phyloP scores from a whole-genome alignment of 179 eudicot genomes.

The Heliamphora pulchella region DNA sequence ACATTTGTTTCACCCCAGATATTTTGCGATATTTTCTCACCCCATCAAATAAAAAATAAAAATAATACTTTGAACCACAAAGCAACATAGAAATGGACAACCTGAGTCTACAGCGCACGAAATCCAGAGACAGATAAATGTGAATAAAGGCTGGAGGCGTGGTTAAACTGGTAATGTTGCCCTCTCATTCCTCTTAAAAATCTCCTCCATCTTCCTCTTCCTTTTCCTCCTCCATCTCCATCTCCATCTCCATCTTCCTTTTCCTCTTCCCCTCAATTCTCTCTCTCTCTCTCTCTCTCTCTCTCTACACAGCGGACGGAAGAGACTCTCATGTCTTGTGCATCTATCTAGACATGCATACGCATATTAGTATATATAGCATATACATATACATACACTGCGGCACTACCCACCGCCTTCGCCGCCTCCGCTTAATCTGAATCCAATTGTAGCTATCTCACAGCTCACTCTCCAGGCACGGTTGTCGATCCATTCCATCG shows the following conservation, averaged over 20 bases:
- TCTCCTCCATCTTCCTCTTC: background rate
- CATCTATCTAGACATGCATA: background rate
- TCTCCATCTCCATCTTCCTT: background rate
- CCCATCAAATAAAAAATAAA: too few relatives aligned
- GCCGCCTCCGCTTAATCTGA: background rate
- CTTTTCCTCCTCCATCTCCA: background rate
- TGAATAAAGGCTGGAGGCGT: conserved; percentile 35
- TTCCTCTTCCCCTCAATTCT: background rate
- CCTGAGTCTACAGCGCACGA: too few relatives aligned
- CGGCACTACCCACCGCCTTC: background rate
- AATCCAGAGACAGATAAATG: conserved; percentile 19
- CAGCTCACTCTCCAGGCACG: background rate
- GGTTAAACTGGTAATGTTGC: background rate
- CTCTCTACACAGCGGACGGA: too few relatives aligned
- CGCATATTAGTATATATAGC: background rate
- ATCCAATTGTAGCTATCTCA: background rate
- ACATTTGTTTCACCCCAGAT: too few relatives aligned
- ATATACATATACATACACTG: background rate
- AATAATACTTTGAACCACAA: too few relatives aligned
- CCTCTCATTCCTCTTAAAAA: conserved; percentile 2
- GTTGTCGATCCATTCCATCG: background rate
- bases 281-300: background rate
- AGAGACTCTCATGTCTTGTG: background rate
- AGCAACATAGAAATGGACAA: too few relatives aligned
- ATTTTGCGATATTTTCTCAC: too few relatives aligned